phyloP scores from a whole-genome alignment of 257 asterid species.

The Primulina eburnea region DNA sequence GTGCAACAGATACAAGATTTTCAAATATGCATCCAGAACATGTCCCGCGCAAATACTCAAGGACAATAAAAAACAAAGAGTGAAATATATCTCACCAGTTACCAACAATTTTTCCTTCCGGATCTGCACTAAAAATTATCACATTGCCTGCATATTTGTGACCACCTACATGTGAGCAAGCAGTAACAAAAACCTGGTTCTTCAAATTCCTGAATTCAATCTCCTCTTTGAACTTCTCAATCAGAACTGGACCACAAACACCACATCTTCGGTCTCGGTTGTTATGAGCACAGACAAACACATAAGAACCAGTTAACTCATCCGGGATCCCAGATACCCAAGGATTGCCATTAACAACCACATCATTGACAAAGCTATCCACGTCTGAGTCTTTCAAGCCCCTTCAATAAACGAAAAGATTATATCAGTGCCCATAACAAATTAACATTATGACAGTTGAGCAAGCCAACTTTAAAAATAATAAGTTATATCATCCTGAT shows the following conservation, averaged over 20 bases:
- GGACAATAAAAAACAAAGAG: constrained; percentile 13
- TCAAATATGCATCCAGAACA: background rate
- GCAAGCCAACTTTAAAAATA: constrained; percentile 10
- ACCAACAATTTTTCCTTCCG: constrained; percentile 69
- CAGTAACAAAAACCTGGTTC: constrained; percentile 58
- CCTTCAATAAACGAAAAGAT: constrained; percentile 40
- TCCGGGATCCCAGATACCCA: constrained; percentile 69
- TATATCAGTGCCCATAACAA: constrained; percentile 7
- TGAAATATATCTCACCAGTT: constrained; percentile 63
- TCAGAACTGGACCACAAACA: constrained; percentile 91
- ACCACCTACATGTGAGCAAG: constrained; percentile 96
- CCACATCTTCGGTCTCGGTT: constrained; percentile 87
- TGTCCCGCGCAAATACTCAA: background rate
- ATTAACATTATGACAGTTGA: constrained; percentile 4
- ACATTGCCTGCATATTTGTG: constrained; percentile 97
- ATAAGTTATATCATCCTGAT: background rate
- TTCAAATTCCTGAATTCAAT: constrained; percentile 56
- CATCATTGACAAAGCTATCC: constrained; percentile 79
- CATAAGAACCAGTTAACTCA: constrained; percentile 71
- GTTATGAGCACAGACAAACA: constrained; percentile 90
- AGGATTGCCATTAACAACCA: constrained; percentile 69
- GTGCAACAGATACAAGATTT: background rate
- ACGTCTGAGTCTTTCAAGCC: constrained; percentile 71
- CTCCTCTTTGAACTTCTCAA: constrained; percentile 71
- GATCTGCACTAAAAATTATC: constrained; percentile 63